These are phyloP conservation scores for Paratinospora sagittata DNA, from an alignment of 164 flowering plant species.

Conservation along the genomic window DNA sequence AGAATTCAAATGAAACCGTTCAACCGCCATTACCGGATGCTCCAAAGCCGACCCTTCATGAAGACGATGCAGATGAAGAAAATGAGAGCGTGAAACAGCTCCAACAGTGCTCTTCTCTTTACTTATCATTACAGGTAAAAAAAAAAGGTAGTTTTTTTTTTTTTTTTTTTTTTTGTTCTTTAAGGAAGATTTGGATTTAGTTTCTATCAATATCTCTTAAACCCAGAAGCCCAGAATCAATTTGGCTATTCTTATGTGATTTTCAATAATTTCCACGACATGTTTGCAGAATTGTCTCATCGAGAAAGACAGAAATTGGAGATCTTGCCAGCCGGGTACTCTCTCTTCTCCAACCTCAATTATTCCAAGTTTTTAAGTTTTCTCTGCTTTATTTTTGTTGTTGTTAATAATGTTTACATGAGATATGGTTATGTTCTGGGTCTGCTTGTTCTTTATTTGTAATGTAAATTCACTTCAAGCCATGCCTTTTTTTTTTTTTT, in stretches of 20 bases:
- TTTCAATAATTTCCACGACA: neutral
- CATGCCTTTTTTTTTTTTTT: no score
- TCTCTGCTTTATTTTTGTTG: neutral
- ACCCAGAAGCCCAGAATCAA: conserved; percentile 28
- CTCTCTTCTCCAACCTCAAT: neutral
- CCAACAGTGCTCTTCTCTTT: conserved; percentile 57
- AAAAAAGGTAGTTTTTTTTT: no score
- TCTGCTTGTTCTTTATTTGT: no score
- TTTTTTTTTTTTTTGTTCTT: neutral
- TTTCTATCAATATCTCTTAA: conserved; percentile 7
- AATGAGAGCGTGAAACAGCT: conserved; percentile 90
- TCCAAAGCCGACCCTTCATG: conserved; percentile 34
- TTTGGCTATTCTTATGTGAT: neutral
- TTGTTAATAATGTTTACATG: neutral
- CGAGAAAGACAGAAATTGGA: conserved; percentile 65
- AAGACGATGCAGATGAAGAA: conserved; percentile 65
- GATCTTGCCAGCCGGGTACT: conserved; percentile 67
- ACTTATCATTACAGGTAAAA: conserved; percentile 68
- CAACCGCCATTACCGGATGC: conserved; percentile 12
- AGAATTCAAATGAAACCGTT: neutral
- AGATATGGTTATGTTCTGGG: no score
- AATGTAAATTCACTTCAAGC: no score
- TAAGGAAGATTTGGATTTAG: neutral
- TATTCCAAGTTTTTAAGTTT: no score
- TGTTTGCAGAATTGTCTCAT: conserved; percentile 72